phyloP scores from a whole-genome alignment of 768 basidiomycete species.

The Auricularia cornea region DNA sequence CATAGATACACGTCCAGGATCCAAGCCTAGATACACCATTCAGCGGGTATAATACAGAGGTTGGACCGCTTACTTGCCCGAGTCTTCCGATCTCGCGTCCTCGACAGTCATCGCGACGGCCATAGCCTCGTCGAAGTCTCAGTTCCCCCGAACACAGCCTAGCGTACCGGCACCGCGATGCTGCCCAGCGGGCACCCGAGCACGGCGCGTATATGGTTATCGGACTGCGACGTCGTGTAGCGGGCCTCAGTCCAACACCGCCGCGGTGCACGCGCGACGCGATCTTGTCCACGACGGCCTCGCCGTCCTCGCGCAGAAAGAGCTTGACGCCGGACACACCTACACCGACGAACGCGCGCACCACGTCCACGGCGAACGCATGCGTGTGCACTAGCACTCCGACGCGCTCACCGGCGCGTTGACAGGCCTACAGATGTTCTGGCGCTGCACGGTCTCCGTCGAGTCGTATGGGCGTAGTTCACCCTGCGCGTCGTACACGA shows the following conservation, averaged over 20 bases:
- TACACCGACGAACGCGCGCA: constrained; percentile 72
- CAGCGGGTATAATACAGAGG: no score
- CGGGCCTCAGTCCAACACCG: constrained; percentile 97
- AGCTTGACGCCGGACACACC: constrained; percentile 98
- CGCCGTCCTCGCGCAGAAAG: constrained; percentile 91
- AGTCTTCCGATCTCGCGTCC: constrained; percentile 90
- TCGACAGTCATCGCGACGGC: constrained; percentile 47
- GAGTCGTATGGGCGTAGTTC: constrained; percentile 77
- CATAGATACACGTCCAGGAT: no score
- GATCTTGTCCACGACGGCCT: constrained; percentile 87
- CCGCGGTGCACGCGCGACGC: constrained; percentile 98
- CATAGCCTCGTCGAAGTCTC: constrained; percentile 52
- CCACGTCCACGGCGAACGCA: constrained; percentile 68
- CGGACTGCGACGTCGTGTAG: constrained; percentile 92
- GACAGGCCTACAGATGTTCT: constrained; percentile 89
- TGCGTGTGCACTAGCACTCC: constrained; percentile 48
- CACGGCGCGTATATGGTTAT: constrained; percentile 94
- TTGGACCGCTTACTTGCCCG: constrained; percentile 94
- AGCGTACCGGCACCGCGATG: constrained; percentile 77
- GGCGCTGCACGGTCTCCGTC: constrained; percentile 91
- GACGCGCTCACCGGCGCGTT: constrained; percentile 66
- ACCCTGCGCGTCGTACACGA: constrained; percentile 70
- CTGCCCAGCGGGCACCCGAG: constrained; percentile 84
- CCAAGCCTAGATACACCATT: no score
- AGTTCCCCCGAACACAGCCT: constrained; percentile 70